Percentiles rank a stretch among this genome's conserved stretches.
Conservation (phyloP, 1,284 basidiomycete species). For the Microbotryum lychnidis-dioicae region DNA sequence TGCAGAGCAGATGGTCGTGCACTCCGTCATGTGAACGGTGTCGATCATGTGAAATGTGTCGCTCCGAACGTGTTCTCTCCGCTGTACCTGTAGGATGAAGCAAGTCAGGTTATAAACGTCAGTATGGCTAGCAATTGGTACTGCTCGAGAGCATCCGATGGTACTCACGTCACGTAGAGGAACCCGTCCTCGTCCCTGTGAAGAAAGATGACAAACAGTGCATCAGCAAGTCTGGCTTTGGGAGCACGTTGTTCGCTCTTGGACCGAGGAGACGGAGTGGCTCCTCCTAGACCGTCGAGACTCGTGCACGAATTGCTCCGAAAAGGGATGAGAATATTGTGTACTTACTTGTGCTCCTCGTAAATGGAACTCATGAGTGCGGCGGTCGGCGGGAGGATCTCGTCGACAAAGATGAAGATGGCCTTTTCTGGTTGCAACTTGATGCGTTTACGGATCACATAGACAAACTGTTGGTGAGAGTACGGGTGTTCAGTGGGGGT, state of each 20-base stretch:
- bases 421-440: conserved; percentile 99
- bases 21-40: too few relatives aligned
- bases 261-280: not conserved
- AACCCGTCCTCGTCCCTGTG: conserved; percentile 89
- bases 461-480: conserved; percentile 77
- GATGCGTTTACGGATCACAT: conserved; percentile 99
- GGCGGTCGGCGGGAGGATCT: conserved; percentile 94
- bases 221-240: not conserved
- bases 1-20: too few relatives aligned
- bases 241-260: too few relatives aligned
- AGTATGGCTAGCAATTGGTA: not conserved
- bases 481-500: not conserved
- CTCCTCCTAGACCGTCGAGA: not conserved
- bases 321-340: not conserved
- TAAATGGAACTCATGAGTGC: conserved; percentile 99
- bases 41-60: not conserved
- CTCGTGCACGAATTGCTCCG: not conserved
- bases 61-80: conserved; percentile 89
- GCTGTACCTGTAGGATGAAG: conserved; percentile 58
- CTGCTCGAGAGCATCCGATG: not conserved
- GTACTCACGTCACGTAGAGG: conserved; percentile 47
- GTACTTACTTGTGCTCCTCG: conserved; percentile 92
- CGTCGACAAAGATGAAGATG: conserved; percentile 98
- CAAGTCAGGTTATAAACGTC: conserved; percentile 5
- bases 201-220: not conserved